phyloP scores from a whole-genome alignment of 495 filamentous ascomycete genomes.

The Geopyxis carbonaria region DNA sequence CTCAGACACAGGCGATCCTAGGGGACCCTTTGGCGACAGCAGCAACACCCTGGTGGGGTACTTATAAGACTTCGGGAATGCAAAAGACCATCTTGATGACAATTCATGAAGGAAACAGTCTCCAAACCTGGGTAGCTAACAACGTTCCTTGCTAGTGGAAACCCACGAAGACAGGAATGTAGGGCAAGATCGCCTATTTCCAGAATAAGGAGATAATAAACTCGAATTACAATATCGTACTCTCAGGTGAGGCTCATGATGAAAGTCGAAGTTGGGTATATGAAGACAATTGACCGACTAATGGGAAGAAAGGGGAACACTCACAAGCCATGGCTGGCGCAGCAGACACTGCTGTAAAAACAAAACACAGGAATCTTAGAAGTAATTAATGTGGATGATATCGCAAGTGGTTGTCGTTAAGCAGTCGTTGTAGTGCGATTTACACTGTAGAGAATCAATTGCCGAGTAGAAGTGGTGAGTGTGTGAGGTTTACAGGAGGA shows the following conservation, averaged over 20 bases:
- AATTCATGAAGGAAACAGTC: constrained; percentile 12
- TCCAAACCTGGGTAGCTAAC: background rate
- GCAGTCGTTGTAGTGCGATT: too few relatives aligned
- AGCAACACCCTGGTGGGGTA: constrained; percentile 10
- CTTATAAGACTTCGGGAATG: constrained; percentile 21
- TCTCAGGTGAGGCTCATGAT: constrained; percentile 5
- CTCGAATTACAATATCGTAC: background rate
- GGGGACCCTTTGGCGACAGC: constrained; percentile 8
- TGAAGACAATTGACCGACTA: constrained; percentile 2
- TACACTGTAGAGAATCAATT: too few relatives aligned
- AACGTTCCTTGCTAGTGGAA: background rate
- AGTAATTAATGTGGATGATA: background rate
- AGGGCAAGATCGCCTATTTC: background rate
- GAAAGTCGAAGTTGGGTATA: background rate
- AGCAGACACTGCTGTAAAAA: too few relatives aligned
- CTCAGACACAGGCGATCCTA: constrained; percentile 19
- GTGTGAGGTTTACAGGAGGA: too few relatives aligned
- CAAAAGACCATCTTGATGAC: constrained; percentile 12
- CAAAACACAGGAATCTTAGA: too few relatives aligned
- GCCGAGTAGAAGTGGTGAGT: too few relatives aligned
- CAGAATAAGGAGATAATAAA: background rate
- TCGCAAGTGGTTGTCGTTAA: constrained; percentile 21
- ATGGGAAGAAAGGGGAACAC: constrained; percentile 9
- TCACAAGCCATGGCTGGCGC: constrained; percentile 6
- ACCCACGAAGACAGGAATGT: background rate